Conservation (phyloP, 1,284 basidiomycete genomes). For the Marasmius fiardii region DNA sequence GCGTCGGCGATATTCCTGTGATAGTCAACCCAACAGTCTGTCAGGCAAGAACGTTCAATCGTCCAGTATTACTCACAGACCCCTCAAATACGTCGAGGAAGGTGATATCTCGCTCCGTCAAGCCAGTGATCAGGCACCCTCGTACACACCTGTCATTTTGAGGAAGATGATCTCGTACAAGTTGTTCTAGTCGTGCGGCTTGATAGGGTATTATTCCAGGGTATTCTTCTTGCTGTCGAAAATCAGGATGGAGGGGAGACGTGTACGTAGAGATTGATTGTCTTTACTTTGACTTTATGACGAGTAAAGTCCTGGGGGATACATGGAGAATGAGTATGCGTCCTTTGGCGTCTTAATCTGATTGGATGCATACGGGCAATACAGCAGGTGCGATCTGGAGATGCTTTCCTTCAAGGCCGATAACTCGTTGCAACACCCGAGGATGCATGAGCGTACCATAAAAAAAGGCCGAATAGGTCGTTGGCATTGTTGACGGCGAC, state of each 20-base stretch:
- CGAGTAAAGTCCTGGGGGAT: conserved; percentile 65
- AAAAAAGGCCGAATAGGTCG: conserved; percentile 68
- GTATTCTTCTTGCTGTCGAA: conserved; percentile 64
- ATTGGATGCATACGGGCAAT: conserved; percentile 35
- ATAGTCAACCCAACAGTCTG: too few relatives aligned
- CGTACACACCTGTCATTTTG: conserved; percentile 56
- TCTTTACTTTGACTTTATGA: conserved; percentile 54
- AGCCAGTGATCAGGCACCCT: conserved; percentile 68
- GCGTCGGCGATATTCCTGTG: conserved; percentile 69
- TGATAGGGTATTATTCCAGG: conserved; percentile 69
- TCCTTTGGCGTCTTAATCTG: not conserved
- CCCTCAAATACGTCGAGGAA: conserved; percentile 79
- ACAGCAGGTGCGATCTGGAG: conserved; percentile 42
- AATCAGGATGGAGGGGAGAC: not conserved
- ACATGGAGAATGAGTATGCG: not conserved
- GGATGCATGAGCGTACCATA: conserved; percentile 77
- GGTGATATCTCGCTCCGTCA: conserved; percentile 55
- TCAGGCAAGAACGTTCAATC: too few relatives aligned
- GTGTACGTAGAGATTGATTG: not conserved
- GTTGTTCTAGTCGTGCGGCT: conserved; percentile 36
- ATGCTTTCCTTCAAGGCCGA: conserved; percentile 42
- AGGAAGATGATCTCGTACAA: conserved; percentile 40
- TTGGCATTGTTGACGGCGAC: not conserved
- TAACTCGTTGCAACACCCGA: conserved; percentile 48
- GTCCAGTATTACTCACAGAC: conserved; percentile 48